Base-by-base conservation (phyloP, 164 flowering plant species). In the Cinnamomum micranthum region DNA sequence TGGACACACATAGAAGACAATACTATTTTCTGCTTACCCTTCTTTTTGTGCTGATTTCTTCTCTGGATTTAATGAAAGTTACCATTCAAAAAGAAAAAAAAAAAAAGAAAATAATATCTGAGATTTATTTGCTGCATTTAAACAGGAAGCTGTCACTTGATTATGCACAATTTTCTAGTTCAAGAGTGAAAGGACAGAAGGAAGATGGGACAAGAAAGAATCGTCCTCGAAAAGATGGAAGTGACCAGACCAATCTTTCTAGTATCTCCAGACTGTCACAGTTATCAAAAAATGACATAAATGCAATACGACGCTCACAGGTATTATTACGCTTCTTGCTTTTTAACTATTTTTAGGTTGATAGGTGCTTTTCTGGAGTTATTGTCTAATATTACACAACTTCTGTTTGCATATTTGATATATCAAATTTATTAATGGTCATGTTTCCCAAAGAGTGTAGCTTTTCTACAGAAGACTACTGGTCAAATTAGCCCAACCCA, bases 61-160 rank as follows among this genome's bases (percentile, higher is more conserved):
- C 4, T 31, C 35, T 31, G 35, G 35, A 31, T 31, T 31, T 31
- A 31, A 31, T 31, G 35, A 31, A 31, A 4, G 35, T 31, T 31
- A 6, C 6, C 0, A 31, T 31, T 31, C 35, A 31, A 31, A 31
- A 31, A 31, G 35, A 31, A 31, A 31, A 31, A 31, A 4, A 31
- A 31, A 31, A 31, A 31, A 31, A 23, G 67, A 9, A n/a, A 55
- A 14, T 55, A 55, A 59, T 25, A 23, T 58, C 47, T 25, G 17
- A n/a, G 6, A 41, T 69, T 77, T 74, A 59, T 70, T 50, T 28
- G 74, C 60, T 76, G 20, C 72, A 22, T 73, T 81, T 81, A 68
- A 81, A 76, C 91, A 95, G 99, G 92, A 90, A 81, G 82, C 90
- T 95, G 77, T 91, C 97, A 22, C 87, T 91, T 71, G 87, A 81